phyloP scores from a whole-genome alignment of 495 filamentous ascomycete species.

The Thermothielavioides terrestris region DNA sequence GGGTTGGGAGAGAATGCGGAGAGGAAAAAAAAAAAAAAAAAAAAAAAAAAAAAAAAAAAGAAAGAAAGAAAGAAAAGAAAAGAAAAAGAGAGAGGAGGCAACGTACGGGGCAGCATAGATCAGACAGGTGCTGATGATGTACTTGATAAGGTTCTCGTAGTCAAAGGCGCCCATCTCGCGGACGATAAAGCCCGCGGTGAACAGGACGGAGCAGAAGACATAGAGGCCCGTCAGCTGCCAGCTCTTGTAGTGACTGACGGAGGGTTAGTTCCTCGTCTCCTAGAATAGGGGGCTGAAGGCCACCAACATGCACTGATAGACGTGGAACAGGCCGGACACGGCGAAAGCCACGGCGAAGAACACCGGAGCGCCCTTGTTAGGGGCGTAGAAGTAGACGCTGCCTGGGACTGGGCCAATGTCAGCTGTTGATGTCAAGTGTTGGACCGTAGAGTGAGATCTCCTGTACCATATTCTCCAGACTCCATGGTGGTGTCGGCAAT shows the following conservation, averaged over 20 bases:
- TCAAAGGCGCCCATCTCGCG: conserved; percentile 51
- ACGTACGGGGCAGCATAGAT: conserved; percentile 56
- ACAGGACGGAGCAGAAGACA: conserved; percentile 31
- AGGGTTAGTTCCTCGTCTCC: conserved; percentile 9
- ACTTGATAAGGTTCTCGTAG: conserved; percentile 47
- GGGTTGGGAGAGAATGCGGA: background rate
- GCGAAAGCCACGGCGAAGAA: conserved; percentile 59
- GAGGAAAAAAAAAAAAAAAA: no score
- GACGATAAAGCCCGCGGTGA: conserved; percentile 51
- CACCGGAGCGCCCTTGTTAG: conserved; percentile 63
- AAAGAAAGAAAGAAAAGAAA: no score
- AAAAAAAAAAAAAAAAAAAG: no score
- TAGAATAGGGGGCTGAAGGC: background rate
- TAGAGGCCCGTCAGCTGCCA: conserved; percentile 34
- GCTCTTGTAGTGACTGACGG: conserved; percentile 42
- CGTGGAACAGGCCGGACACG: conserved; percentile 48
- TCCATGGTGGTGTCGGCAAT: conserved; percentile 22
- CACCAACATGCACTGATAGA: conserved; percentile 55
- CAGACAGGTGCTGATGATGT: conserved; percentile 53
- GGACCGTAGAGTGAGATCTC: background rate
- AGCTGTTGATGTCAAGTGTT: background rate
- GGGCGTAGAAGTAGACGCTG: conserved; percentile 64
- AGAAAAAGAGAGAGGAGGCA: background rate
- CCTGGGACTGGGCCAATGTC: conserved; percentile 26
- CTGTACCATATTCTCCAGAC: conserved; percentile 29